phyloP scores from a whole-genome alignment of 768 basidiomycete genomes.

The Pisolithus marmoratus region DNA sequence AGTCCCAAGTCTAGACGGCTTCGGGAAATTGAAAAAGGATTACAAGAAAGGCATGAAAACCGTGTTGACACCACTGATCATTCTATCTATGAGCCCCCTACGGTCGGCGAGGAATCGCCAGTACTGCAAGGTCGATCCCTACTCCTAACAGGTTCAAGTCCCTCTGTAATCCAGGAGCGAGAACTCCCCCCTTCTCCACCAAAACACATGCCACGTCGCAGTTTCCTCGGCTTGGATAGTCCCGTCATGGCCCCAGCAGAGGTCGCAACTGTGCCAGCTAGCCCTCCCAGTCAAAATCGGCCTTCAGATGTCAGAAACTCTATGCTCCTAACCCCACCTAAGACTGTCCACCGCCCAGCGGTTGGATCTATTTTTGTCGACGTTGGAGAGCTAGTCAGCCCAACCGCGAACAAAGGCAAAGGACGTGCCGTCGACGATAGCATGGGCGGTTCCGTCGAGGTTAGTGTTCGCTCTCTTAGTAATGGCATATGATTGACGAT shows the following conservation, averaged over 20 bases:
- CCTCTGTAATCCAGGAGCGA: conserved; percentile 18
- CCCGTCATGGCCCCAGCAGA: conserved; percentile 6
- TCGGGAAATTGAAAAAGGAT: not conserved
- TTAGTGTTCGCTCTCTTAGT: not conserved
- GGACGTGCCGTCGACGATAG: conserved; percentile 7
- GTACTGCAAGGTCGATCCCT: not conserved
- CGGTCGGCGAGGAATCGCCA: not conserved
- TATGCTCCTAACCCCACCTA: conserved; percentile 20
- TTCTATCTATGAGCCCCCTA: not conserved
- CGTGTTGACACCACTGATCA: not conserved
- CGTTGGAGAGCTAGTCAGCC: conserved; percentile 12
- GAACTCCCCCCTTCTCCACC: conserved; percentile 4
- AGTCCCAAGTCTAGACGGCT: not conserved
- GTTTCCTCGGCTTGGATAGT: conserved; percentile 16
- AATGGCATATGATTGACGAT: too few species aligned
- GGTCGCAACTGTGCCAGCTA: not conserved
- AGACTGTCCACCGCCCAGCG: conserved; percentile 5
- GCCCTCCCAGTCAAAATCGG: too few species aligned
- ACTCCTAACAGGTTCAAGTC: conserved; percentile 19
- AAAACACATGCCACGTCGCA: conserved; percentile 5
- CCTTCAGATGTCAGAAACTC: not conserved
- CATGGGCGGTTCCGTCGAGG: conserved; percentile 2
- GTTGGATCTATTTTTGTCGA: not conserved
- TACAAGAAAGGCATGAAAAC: not conserved
- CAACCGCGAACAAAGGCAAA: conserved; percentile 23